phyloP scores from a whole-genome alignment of 2,329 filamentous ascomycete species.

The Penicillium capsulatum region DNA sequence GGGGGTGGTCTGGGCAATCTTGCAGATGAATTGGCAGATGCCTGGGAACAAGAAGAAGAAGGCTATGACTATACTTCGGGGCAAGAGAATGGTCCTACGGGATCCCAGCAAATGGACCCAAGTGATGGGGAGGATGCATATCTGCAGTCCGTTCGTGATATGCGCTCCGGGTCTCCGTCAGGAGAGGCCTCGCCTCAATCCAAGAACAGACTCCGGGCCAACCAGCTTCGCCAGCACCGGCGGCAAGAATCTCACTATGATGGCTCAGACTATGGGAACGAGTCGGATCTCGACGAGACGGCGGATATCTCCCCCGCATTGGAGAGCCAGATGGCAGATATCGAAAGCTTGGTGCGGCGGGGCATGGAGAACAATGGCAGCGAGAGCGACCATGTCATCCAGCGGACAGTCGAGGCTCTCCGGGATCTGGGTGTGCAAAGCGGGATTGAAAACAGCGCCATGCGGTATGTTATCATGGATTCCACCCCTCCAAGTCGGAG shows the following conservation, averaged over 20 bases:
- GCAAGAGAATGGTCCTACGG: slow-evolving; percentile 31
- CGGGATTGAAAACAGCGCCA: slow-evolving; percentile 54
- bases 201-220: slow-evolving; percentile 39
- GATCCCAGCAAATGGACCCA: slow-evolving; percentile 29
- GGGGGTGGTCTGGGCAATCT: slow-evolving; percentile 55
- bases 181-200: slow-evolving; percentile 23
- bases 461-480: slow-evolving; percentile 42
- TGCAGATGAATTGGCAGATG: slow-evolving; percentile 60
- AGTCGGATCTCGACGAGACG: slow-evolving; percentile 52
- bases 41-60: slow-evolving; percentile 52
- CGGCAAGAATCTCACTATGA: slow-evolving; percentile 50
- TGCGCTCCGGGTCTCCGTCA: slow-evolving; percentile 26
- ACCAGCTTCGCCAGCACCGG: slow-evolving; percentile 34
- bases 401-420: slow-evolving; percentile 49
- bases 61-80: slow-evolving; percentile 43
- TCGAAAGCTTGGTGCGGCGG: slow-evolving; percentile 53
- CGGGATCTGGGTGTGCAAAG: slow-evolving; percentile 54
- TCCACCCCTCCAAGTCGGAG: background rate
- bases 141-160: slow-evolving; percentile 24
- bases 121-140: slow-evolving; percentile 33
- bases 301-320: slow-evolving; percentile 53
- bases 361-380: slow-evolving; percentile 52
- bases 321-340: slow-evolving; percentile 52
- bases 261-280: slow-evolving; percentile 56
- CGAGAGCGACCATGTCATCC: slow-evolving; percentile 50